Conservation (phyloP, 2,329 filamentous ascomycete species). For the Alternaria tenuissima region DNA sequence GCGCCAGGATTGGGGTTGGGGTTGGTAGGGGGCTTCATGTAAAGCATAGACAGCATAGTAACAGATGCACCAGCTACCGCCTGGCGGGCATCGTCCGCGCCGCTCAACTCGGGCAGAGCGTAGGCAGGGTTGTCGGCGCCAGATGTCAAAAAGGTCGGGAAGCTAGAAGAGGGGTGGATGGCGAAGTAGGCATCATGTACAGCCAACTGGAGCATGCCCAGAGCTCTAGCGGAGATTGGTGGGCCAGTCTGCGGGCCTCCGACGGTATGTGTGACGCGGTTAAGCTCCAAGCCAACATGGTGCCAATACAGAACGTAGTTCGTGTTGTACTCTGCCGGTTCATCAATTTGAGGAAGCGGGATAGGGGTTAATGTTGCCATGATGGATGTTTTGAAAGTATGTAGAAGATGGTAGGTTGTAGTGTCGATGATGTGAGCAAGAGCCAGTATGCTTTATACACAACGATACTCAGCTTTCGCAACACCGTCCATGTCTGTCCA, state of each 20-base stretch:
- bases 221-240: constrained; percentile 19
- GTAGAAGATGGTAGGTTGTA: neutral
- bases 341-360: constrained; percentile 20
- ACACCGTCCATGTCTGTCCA: neutral
- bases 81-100: constrained; percentile 27
- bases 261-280: constrained; percentile 22
- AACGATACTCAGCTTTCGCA: neutral
- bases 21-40: constrained; percentile 12
- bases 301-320: constrained; percentile 28
- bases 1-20: constrained; percentile 5
- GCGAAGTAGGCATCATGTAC: constrained; percentile 39
- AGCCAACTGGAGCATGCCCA: constrained; percentile 36
- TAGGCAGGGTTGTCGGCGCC: constrained; percentile 11
- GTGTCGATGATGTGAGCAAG: neutral
- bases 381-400: neutral
- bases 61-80: constrained; percentile 34
- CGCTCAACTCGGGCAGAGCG: constrained; percentile 18
- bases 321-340: constrained; percentile 16
- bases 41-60: constrained; percentile 26
- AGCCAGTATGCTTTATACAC: neutral
- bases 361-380: constrained; percentile 11
- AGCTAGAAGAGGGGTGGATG: constrained; percentile 21
- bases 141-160: constrained; percentile 25
- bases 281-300: constrained; percentile 20
- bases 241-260: constrained; percentile 22